Evolutionary conservation across 2,329 filamentous ascomycete genomes (phyloP), one percentile per base, ranked within the genome.

Genomic region (Trichoderma koningiopsis): DNA sequence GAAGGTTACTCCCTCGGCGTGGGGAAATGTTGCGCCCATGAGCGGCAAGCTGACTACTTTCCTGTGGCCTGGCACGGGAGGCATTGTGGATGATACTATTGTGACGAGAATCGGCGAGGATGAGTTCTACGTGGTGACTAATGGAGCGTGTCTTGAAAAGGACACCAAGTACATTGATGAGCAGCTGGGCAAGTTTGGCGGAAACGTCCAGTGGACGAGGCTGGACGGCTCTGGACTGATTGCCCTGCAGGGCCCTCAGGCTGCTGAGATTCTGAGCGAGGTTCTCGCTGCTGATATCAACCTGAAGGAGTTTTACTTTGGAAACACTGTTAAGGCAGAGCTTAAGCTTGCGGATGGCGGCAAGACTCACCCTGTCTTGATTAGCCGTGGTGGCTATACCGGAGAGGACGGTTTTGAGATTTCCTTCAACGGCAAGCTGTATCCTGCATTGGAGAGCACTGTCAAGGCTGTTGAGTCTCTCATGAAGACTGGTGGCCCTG

Each of bases 331-430:
- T 65, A 88, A 86, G 76, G 86, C 91, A 24, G 86, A 87, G 72
- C 82, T 97, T 65, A 87, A 85, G 71, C 83, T 92, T 14, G 81
- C 84, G 47, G 86, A 86, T 56, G 86, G 85, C 47, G 70, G 72
- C 72, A 76, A 78, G 73, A 77, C 79, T 61, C 77, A 80, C 71
- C 78, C 79, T 7, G 77, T 83, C 24, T 77, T 97, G 62, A 89
- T 97, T 77, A 94, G 90, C 77, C 89, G 96, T 71, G 96, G 92
- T 58, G 96, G 96, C 5, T 99, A 99, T 84, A 99, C 96, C 0
- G 96, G 96, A 70, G 96, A 99, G 83, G 96, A 99, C 79, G 96
- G 96, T 53, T 99, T 99, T 81, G 96, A 99, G 83, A 93, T 99
- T 76, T 96, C 92, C 52, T 92, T 97, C 75, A 79, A 81, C 70